Conservation (phyloP, 164 flowering plant species). For the Macadamia tetraphylla region DNA sequence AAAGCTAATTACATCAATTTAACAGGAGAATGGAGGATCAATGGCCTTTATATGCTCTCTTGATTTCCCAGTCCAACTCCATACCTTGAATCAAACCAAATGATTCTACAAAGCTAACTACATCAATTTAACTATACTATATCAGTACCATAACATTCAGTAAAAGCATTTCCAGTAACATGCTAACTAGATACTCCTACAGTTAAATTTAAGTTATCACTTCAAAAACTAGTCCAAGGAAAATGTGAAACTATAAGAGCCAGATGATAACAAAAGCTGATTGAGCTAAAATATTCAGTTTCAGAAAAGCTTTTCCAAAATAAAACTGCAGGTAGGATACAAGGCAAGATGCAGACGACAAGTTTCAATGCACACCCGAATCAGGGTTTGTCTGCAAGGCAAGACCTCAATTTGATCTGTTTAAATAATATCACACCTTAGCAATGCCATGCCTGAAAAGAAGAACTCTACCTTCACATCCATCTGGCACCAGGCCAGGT, state of each 20-base stretch:
- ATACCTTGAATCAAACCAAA: slow-evolving; percentile 79
- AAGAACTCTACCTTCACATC: slow-evolving; percentile 11
- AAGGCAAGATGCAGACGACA: background rate
- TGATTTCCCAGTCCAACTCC: slow-evolving; percentile 80
- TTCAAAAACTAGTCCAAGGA: too few relatives aligned
- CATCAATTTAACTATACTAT: background rate
- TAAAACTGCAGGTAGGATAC: too few relatives aligned
- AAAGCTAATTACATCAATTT: slow-evolving; percentile 7
- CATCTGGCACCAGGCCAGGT: background rate
- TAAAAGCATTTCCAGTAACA: background rate
- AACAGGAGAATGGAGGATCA: slow-evolving; percentile 74
- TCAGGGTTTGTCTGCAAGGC: slow-evolving; percentile 62
- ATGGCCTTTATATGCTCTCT: slow-evolving; percentile 74
- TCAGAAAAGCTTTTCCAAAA: background rate
- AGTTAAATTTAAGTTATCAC: too few relatives aligned
- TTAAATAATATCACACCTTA: slow-evolving; percentile 80
- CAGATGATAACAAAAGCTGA: background rate
- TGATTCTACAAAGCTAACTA: slow-evolving; percentile 38
- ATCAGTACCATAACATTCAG: background rate
- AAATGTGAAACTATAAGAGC: background rate
- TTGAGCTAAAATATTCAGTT: background rate
- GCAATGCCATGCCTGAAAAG: slow-evolving; percentile 80
- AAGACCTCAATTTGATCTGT: slow-evolving; percentile 90
- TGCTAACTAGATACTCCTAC: background rate
- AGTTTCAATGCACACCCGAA: slow-evolving; percentile 36